phyloP scores from a whole-genome alignment of 306 rosid genomes.

The Hippophae tibetana region DNA sequence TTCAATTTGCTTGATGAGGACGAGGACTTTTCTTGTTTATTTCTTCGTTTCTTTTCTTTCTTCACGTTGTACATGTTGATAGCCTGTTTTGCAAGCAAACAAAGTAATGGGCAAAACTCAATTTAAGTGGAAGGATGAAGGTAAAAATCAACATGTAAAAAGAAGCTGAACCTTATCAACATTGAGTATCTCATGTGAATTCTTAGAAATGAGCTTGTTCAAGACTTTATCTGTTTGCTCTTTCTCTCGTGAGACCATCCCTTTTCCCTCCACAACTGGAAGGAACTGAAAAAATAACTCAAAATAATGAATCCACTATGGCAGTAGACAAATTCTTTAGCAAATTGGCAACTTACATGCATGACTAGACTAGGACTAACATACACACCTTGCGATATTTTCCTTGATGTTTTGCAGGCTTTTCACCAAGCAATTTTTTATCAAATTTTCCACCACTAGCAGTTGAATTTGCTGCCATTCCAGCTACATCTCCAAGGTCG shows the following conservation, averaged over 20 bases:
- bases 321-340: background rate
- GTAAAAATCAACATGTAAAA: background rate
- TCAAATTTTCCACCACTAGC: conserved; percentile 98
- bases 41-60: conserved; percentile 53
- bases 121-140: background rate
- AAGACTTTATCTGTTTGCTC: conserved; percentile 79
- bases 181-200: conserved; percentile 73
- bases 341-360: conserved; percentile 4
- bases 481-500: conserved; percentile 71
- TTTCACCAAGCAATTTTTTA: conserved; percentile 78
- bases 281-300: conserved; percentile 44
- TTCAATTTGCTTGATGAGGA: conserved; percentile 51
- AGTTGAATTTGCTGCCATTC: conserved; percentile 78
- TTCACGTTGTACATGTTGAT: conserved; percentile 62
- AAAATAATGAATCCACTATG: conserved; percentile 3
- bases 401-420: conserved; percentile 65
- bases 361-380: background rate
- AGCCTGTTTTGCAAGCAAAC: conserved; percentile 39
- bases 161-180: conserved; percentile 49
- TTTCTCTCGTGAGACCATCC: conserved; percentile 51
- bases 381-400: conserved; percentile 70
- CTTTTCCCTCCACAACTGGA: conserved; percentile 73
- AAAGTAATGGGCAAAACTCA: background rate
- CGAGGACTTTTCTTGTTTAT: conserved; percentile 33
- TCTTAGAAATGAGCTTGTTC: conserved; percentile 74